A percentile compares a stretch with the other conserved stretches of the same genome.
Conservation (phyloP, 257 asterid species). For the Dorcoceras hygrometricum region DNA sequence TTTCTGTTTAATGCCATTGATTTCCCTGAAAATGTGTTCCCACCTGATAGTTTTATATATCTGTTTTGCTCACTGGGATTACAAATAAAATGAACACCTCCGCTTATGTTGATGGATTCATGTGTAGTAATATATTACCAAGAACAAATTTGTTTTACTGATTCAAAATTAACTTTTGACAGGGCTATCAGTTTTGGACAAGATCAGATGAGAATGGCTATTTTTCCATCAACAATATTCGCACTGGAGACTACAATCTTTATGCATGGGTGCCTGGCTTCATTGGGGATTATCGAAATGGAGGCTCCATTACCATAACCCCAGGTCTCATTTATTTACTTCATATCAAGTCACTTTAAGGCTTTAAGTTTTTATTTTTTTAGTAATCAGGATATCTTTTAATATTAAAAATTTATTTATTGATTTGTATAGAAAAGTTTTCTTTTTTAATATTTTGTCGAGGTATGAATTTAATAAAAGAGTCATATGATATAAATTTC, state of each 20-base stretch:
- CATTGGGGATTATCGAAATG: constrained; percentile 66
- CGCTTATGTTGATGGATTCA: background rate
- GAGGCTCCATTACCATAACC: constrained; percentile 43
- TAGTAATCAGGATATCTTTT: background rate
- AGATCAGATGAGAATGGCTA: constrained; percentile 53
- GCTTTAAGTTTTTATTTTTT: background rate
- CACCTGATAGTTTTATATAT: background rate
- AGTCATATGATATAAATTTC: too few species aligned
- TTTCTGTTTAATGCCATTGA: background rate
- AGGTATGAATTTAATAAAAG: background rate
- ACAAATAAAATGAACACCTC: background rate
- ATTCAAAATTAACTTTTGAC: constrained; percentile 6
- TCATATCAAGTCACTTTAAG: background rate
- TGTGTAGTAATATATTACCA: background rate
- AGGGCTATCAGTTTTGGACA: constrained; percentile 92
- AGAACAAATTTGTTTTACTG: background rate
- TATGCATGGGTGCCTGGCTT: constrained; percentile 83
- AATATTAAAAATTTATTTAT: background rate
- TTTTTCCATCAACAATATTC: constrained; percentile 52
- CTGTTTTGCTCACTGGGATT: background rate
- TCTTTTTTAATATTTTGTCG: background rate
- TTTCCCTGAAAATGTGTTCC: background rate
- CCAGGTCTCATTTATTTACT: constrained; percentile 41
- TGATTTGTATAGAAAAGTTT: too few species aligned
- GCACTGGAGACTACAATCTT: constrained; percentile 61